These are phyloP conservation scores for Coniosporium apollinis DNA, from an alignment of 495 filamentous ascomycete genomes.

Conservation along the genomic window DNA sequence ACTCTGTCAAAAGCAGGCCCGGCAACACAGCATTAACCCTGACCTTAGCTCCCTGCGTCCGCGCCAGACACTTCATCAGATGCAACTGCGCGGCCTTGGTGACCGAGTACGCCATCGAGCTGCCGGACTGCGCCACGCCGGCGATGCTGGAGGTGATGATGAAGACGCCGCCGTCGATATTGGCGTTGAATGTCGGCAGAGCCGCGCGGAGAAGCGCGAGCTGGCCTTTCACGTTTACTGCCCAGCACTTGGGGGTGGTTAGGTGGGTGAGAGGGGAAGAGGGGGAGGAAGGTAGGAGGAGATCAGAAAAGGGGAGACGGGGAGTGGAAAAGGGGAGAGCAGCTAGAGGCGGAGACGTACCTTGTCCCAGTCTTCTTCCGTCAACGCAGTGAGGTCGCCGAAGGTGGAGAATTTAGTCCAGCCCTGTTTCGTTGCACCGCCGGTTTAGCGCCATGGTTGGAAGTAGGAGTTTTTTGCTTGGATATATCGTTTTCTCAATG, in stretches of 20 bases:
- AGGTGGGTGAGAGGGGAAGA: too few species aligned
- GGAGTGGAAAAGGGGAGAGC: too few species aligned
- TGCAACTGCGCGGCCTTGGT: constrained; percentile 54
- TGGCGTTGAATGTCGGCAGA: constrained; percentile 47
- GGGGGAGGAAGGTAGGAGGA: too few species aligned
- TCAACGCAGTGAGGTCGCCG: constrained; percentile 43
- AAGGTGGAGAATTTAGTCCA: constrained; percentile 51
- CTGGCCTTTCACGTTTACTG: constrained; percentile 51
- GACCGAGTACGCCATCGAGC: constrained; percentile 48
- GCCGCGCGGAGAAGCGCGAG: constrained; percentile 45
- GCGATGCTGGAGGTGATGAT: constrained; percentile 53
- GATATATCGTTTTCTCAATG: too few species aligned
- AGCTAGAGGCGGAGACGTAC: too few species aligned
- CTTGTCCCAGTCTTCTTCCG: constrained; percentile 55
- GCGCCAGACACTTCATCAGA: constrained; percentile 56
- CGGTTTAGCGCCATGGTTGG: too few species aligned
- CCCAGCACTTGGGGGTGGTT: constrained; percentile 36
- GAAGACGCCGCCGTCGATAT: constrained; percentile 51
- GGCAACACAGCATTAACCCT: constrained; percentile 53
- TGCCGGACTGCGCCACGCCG: constrained; percentile 32
- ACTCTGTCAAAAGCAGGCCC: constrained; percentile 54
- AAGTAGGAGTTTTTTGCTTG: neutral
- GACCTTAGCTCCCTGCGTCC: constrained; percentile 45
- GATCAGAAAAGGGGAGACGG: too few species aligned
- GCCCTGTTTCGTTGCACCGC: constrained; percentile 26